Conservation (phyloP, 306 rosid species). For the Sphenostylis stenocarpa region DNA sequence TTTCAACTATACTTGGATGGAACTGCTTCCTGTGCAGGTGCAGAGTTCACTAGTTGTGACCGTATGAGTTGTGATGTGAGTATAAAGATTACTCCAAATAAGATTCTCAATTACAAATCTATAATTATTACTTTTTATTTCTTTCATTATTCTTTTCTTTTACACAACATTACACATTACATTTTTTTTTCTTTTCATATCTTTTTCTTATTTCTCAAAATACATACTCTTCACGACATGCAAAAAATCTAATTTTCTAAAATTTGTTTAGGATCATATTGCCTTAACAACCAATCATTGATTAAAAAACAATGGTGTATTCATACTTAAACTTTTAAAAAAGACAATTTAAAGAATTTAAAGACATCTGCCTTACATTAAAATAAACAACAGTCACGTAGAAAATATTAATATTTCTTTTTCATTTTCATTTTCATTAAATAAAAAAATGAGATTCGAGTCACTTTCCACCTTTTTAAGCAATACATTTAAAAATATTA, state of each 20-base stretch:
- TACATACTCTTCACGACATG: not conserved
- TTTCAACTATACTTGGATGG: not conserved
- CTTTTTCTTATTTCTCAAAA: not conserved
- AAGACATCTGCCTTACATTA: not conserved
- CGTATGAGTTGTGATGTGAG: no score
- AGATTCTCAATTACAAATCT: no score
- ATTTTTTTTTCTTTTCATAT: not conserved
- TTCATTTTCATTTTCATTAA: not conserved
- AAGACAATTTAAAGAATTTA: not conserved
- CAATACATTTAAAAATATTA: not conserved
- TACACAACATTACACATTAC: not conserved
- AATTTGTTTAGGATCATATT: not conserved
- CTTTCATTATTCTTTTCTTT: not conserved
- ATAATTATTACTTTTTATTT: not conserved
- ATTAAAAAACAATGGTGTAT: not conserved
- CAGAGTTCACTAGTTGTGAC: not conserved
- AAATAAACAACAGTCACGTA: not conserved
- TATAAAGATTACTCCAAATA: no score
- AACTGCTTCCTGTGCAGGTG: not conserved
- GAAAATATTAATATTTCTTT: not conserved
- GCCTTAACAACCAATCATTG: not conserved
- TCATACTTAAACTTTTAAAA: not conserved
- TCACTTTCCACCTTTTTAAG: not conserved
- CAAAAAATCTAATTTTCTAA: not conserved
- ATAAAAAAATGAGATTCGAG: not conserved